These are phyloP conservation scores for Amanita fuliginea DNA, from an alignment of 768 basidiomycete species.

Conservation along the genomic window DNA sequence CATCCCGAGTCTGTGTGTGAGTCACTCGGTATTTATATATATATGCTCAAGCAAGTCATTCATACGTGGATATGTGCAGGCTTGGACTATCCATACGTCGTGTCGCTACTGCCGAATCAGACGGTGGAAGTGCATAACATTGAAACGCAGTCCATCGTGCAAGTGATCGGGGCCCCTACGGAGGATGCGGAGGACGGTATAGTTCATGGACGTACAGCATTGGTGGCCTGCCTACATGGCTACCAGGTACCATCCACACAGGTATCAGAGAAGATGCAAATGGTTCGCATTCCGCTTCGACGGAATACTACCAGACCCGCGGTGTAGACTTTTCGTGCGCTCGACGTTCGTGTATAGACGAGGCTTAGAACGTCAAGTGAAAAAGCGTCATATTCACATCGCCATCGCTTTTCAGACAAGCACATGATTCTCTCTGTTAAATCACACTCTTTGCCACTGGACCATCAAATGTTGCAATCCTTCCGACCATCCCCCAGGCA, in stretches of 20 bases:
- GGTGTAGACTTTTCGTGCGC: no score
- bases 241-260: slow-evolving; percentile 42
- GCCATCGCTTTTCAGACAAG: no score
- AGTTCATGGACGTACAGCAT: slow-evolving; percentile 17
- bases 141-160: slow-evolving; percentile 60
- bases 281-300: slow-evolving; percentile 1
- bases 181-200: slow-evolving; percentile 7
- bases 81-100: slow-evolving; percentile 74
- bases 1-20: slow-evolving; percentile 70
- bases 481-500: slow-evolving; percentile 29
- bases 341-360: no score
- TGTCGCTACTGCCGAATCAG: slow-evolving; percentile 66
- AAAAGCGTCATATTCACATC: no score
- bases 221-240: slow-evolving; percentile 30
- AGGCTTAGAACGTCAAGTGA: no score
- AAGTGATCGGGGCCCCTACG: slow-evolving; percentile 47
- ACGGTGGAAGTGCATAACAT: slow-evolving; percentile 77
- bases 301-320: not conserved
- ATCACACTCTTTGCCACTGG: slow-evolving; percentile 34
- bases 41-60: not conserved
- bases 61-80: slow-evolving; percentile 28
- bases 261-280: slow-evolving; percentile 32
- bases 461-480: slow-evolving; percentile 44
- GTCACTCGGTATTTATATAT: slow-evolving; percentile 22
- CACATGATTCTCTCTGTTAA: no score